Base-by-base conservation (phyloP, 1,284 basidiomycete species). In the Pseudozyma thailandica region DNA sequence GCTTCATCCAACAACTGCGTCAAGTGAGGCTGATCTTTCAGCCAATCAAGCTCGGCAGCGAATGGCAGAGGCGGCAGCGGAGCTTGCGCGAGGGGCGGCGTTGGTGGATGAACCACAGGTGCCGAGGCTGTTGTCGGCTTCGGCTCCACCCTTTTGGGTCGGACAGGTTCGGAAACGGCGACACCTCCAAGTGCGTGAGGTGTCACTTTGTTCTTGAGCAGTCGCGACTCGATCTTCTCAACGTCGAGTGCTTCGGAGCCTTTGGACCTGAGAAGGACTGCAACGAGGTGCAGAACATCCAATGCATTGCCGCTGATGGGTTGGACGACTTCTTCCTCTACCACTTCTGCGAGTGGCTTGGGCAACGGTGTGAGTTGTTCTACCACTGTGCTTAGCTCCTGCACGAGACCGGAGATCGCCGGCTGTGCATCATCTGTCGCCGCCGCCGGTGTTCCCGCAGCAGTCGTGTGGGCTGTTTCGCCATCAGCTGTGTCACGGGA, bases 261-360 rank as follows among this genome's bases (percentile, higher is more conserved):
- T 25, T 26, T 38, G 7, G 47, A 41, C 35, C 58, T 28, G 26
- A 61, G 44, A n/a, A 50, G 35, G 6, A 37, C 46, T 2, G 68
- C 61, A 8, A 72, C 62, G 6, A 72, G 58, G 33, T 65, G 62
- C 16, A 72, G 54, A 7, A 72, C 18, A 39, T 72, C 69, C 25
- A 72, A 43, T 10, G 58, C 45, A 27, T 57, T 51, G 15, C 69
- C 58, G 4, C 58, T 66, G 47, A 72, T 33, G 20, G 62, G 69
- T 46, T 54, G 58, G 35, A 72, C 41, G 6, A 72, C 28, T 37
- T 66, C 58, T 25, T 72, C 62, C 41, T 72, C 62, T 12, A 72
- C 62, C 47, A 61, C 39, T 18, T 72, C 30, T 15, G 69, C 62
- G 2, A 72, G 43, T 10, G 50, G 39, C 23, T 49, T 38, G 0